These are phyloP conservation scores for Solanum appendiculatum DNA, from an alignment of 257 asterid genomes.

Conservation along the genomic window DNA sequence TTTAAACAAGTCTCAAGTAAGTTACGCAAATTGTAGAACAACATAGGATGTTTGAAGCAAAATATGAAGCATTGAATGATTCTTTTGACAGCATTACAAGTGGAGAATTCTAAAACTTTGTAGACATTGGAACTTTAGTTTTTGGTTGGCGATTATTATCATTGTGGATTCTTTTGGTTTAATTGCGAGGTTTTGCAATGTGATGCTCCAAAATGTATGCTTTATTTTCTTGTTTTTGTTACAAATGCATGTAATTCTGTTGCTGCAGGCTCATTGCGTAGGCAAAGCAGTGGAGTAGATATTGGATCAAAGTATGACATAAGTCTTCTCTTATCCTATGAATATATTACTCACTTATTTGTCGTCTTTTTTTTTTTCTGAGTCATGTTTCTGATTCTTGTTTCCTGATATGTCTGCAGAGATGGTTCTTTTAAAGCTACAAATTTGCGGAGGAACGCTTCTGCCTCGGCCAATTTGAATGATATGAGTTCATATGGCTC, in stretches of 20 bases:
- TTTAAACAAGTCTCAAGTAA: background rate
- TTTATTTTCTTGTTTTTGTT: background rate
- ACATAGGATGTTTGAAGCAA: background rate
- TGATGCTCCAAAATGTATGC: background rate
- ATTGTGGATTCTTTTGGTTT: no score
- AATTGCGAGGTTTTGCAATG: background rate
- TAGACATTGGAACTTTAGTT: background rate
- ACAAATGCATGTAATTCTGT: background rate
- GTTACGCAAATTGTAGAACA: background rate
- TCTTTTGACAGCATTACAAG: background rate
- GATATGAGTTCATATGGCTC: conserved; percentile 35
- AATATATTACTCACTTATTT: background rate
- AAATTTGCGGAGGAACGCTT: conserved; percentile 64
- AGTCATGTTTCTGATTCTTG: conserved; percentile 11
- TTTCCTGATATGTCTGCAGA: conserved; percentile 45
- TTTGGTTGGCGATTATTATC: background rate
- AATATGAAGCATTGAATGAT: background rate
- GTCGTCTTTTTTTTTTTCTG: background rate
- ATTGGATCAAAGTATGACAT: conserved; percentile 41
- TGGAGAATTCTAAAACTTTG: background rate
- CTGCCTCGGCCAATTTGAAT: conserved; percentile 56
- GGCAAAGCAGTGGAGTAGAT: conserved; percentile 71
- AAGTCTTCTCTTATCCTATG: background rate
- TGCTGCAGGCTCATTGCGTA: conserved; percentile 50
- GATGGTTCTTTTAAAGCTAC: conserved; percentile 37